These are phyloP conservation scores for Cercospora sp. DNA, from an alignment of 2,329 filamentous ascomycete genomes.

Conservation along the genomic window DNA sequence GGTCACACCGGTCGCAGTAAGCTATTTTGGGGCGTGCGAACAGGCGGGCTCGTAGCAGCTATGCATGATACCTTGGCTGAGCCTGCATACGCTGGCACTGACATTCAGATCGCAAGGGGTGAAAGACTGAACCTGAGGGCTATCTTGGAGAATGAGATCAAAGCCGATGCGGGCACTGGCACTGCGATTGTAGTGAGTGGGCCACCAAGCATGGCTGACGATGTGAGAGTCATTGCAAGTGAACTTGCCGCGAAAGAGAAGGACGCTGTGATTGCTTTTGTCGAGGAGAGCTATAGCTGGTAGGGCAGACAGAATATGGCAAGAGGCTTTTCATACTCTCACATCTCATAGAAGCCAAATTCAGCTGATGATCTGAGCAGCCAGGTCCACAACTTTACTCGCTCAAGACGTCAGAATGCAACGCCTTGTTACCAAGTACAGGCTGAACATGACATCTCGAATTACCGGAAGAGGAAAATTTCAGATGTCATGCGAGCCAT, in stretches of 20 bases:
- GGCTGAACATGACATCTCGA: background rate
- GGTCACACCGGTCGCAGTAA: conserved; percentile 40
- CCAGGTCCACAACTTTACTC: background rate
- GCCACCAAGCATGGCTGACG: conserved; percentile 46
- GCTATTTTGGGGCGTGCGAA: conserved; percentile 42
- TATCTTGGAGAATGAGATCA: conserved; percentile 38
- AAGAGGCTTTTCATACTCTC: background rate
- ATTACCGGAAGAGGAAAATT: background rate
- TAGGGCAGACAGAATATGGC: conserved; percentile 4
- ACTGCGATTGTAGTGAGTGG: conserved; percentile 47
- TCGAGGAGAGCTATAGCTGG: conserved; percentile 30
- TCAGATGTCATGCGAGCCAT: background rate
- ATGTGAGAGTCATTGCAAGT: conserved; percentile 36
- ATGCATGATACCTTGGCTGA: conserved; percentile 16
- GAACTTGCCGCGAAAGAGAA: conserved; percentile 32
- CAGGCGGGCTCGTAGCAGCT: conserved; percentile 31
- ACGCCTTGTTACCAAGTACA: background rate
- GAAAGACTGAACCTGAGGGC: conserved; percentile 38
- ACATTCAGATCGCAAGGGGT: conserved; percentile 41
- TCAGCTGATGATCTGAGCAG: background rate
- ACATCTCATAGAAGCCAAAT: background rate
- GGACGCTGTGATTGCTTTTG: conserved; percentile 21
- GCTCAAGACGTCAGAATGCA: background rate
- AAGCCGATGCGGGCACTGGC: conserved; percentile 31
- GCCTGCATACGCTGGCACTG: conserved; percentile 38